These are phyloP conservation scores for Rhododendron vialii DNA, from an alignment of 148 eudicot genomes.

Conservation along the genomic window DNA sequence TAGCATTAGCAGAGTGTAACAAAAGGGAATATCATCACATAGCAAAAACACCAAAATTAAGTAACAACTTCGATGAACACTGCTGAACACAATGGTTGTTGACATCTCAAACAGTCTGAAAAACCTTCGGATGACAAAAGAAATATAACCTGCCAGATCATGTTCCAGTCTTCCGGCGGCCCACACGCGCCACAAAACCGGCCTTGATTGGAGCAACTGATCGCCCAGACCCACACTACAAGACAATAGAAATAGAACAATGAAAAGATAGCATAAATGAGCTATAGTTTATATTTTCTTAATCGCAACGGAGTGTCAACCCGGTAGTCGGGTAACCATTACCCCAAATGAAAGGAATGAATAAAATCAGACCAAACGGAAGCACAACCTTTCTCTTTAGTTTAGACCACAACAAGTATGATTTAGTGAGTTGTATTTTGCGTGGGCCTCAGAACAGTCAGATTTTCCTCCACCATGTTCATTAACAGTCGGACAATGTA, in stretches of 20 bases:
- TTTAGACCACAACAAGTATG: neutral
- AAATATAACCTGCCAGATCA: slow-evolving; percentile 4
- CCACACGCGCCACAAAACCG: slow-evolving; percentile 51
- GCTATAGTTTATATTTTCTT: neutral
- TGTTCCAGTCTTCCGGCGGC: slow-evolving; percentile 44
- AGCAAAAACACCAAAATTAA: neutral
- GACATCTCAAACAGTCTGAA: neutral
- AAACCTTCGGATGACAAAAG: neutral
- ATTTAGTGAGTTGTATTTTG: neutral
- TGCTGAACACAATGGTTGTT: neutral
- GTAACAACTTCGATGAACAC: neutral
- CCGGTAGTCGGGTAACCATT: neutral
- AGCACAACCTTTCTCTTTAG: neutral
- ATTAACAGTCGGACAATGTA: slow-evolving; percentile 14
- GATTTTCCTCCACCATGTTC: slow-evolving; percentile 2
- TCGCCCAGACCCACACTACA: slow-evolving; percentile 68
- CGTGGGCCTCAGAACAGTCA: neutral
- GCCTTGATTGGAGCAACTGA: slow-evolving; percentile 63
- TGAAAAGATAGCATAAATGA: neutral
- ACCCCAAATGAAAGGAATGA: neutral
- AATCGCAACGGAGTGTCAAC: neutral
- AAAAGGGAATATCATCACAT: neutral
- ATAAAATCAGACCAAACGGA: neutral
- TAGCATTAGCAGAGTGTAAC: neutral
- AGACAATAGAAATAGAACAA: neutral